Evolutionary conservation across 495 filamentous ascomycete species (phyloP).

Genomic region (Aspergillus incahuasiensis): DNA sequence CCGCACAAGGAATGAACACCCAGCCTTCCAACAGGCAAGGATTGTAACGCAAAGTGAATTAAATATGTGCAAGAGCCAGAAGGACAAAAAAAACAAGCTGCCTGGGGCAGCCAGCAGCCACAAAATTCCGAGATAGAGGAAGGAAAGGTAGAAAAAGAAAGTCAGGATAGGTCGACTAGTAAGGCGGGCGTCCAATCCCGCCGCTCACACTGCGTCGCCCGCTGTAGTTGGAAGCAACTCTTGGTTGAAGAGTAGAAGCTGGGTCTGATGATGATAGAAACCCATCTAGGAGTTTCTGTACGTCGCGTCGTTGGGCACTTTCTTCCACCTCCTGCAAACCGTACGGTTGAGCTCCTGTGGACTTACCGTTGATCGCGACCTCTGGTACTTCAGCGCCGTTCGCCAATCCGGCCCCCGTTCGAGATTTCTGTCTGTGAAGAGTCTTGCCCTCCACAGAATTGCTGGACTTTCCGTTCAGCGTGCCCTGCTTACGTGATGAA

Average conservation of each 20-base stretch:
- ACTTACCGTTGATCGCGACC: slow-evolving; percentile 7
- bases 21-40: background rate
- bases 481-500: slow-evolving; percentile 24
- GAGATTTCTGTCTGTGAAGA: slow-evolving; percentile 34
- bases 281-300: slow-evolving; percentile 36
- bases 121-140: background rate
- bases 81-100: background rate
- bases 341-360: background rate
- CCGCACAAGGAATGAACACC: slow-evolving; percentile 11
- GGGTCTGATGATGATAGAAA: slow-evolving; percentile 29
- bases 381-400: slow-evolving; percentile 20
- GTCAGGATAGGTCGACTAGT: slow-evolving; percentile 22
- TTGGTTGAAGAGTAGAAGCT: slow-evolving; percentile 3
- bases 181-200: slow-evolving; percentile 40
- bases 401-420: slow-evolving; percentile 34
- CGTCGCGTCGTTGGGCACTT: slow-evolving; percentile 25
- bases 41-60: background rate
- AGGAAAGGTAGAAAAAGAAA: slow-evolving; percentile 6
- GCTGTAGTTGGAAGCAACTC: slow-evolving; percentile 14
- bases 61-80: slow-evolving; percentile 7
- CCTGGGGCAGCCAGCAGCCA: background rate
- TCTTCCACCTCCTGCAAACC: slow-evolving; percentile 9
- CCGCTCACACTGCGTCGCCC: slow-evolving; percentile 28
- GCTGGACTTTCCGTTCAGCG: slow-evolving; percentile 21
- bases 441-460: slow-evolving; percentile 21